phyloP scores from a whole-genome alignment of 768 basidiomycete genomes.

The Tricholoma terreum region DNA sequence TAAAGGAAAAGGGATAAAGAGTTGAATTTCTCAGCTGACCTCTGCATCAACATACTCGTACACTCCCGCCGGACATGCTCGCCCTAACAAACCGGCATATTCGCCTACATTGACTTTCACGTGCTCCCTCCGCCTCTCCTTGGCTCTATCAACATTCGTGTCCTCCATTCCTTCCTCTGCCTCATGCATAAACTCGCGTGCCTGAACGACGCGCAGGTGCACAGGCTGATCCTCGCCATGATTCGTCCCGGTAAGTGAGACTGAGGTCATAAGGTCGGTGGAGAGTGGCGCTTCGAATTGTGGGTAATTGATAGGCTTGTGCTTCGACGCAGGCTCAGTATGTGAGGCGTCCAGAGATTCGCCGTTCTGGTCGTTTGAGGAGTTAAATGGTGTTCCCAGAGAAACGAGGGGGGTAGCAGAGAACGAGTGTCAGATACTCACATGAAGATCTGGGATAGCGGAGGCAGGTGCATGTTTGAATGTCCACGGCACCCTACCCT shows the following conservation, averaged over 20 bases:
- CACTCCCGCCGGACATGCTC: slow-evolving; percentile 92
- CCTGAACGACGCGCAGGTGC: slow-evolving; percentile 69
- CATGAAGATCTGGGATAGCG: slow-evolving; percentile 22
- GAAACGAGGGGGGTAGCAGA: no score
- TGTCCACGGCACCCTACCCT: slow-evolving; percentile 90
- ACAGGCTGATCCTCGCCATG: slow-evolving; percentile 96
- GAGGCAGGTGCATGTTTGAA: slow-evolving; percentile 60
- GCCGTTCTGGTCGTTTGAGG: slow-evolving; percentile 13
- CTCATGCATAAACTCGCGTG: slow-evolving; percentile 25
- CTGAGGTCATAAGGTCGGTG: slow-evolving; percentile 89
- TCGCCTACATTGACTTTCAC: slow-evolving; percentile 71
- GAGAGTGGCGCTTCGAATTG: slow-evolving; percentile 84
- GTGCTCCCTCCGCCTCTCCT: slow-evolving; percentile 53
- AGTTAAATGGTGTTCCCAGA: background rate
- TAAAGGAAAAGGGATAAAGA: background rate
- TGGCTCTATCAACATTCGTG: slow-evolving; percentile 35
- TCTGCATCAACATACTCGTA: slow-evolving; percentile 93
- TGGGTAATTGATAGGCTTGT: slow-evolving; percentile 82
- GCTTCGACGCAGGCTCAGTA: slow-evolving; percentile 65
- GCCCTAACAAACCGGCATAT: slow-evolving; percentile 85
- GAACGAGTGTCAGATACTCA: slow-evolving; percentile 10
- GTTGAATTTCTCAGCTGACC: slow-evolving; percentile 17
- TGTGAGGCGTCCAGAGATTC: slow-evolving; percentile 57
- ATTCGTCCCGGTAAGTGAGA: slow-evolving; percentile 90
- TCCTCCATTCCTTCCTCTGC: slow-evolving; percentile 18